Base-by-base conservation (phyloP, 768 basidiomycete genomes). In the Brasilioporus rufonigricans region DNA sequence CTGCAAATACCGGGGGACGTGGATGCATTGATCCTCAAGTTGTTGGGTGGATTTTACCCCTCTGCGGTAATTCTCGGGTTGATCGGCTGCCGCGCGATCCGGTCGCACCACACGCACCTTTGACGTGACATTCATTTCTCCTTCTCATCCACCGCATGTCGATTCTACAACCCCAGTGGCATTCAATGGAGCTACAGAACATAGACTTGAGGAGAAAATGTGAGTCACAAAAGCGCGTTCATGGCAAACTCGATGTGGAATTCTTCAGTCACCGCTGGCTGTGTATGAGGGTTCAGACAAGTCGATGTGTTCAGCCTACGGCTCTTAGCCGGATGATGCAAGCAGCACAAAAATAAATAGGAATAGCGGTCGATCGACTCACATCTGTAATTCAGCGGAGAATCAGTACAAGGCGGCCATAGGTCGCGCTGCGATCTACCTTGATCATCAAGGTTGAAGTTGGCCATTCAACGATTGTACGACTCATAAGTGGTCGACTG, bases 381-480 rank as follows among this genome's bases (percentile, higher is more conserved):
- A 33, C 59, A 58, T 61, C 69, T 61, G 55, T 56, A 61, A 69
- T 61, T 46, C 40, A 44, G 21, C 44, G 46, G 41, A 44, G 44
- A 50, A 48, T 57, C 56, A 26, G 48, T 53, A 44, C 38, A 58
- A 11, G 24, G 21, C 12, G 47, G 44, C 24, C 41, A 23, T 36
- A 33, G 16, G 24, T 48, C 41, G 23, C 33, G 39, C 52, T 54
- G 57, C 41, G 52, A 43, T 54, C 16, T 39, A 31, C 36, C 51
- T 47, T 55, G 58, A 61, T 55, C 16, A 39, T 58, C 29, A 38
- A 27, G 44, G 16, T 48, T 44, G 35, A 56, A 58, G 35, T 35
- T 43, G 48, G 59, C 5, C n/a, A 36, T 39, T 31, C 46, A 26
- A 49, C 49, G 21, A 21, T 43, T 48, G 44, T 13, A 39, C 39